Evolutionary conservation across 768 basidiomycete species (phyloP).

Genomic region (Crassisporium funariophilum): DNA sequence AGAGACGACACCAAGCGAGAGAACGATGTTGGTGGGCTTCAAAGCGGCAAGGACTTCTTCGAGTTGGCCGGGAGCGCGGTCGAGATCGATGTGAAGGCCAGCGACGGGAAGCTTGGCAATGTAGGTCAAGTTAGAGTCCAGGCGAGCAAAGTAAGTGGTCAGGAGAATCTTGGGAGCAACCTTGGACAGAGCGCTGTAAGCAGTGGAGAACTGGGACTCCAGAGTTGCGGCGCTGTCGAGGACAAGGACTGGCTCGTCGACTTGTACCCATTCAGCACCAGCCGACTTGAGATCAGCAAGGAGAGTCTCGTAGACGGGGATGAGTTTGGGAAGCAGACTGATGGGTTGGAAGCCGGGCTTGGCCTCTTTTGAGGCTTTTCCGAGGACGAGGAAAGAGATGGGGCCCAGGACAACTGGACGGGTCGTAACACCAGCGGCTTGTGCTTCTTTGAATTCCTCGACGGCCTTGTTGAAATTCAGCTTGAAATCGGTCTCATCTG

Average conservation of each 20-base stretch:
- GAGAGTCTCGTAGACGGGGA: conserved; percentile 91
- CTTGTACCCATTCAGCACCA: conserved; percentile 93
- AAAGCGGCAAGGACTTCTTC: conserved; percentile 78
- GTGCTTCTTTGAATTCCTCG: conserved; percentile 92
- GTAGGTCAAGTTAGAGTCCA: conserved; percentile 88
- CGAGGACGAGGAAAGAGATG: conserved; percentile 91
- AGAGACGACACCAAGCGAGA: conserved; percentile 95
- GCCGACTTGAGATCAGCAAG: conserved; percentile 88
- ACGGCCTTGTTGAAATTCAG: conserved; percentile 95
- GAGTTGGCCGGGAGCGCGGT: conserved; percentile 91
- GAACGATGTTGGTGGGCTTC: conserved; percentile 76
- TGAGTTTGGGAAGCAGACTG: conserved; percentile 83
- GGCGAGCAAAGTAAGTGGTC: conserved; percentile 96
- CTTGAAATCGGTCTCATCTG: conserved; percentile 89
- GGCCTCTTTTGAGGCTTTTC: conserved; percentile 88
- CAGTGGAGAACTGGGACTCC: conserved; percentile 76
- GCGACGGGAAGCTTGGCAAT: conserved; percentile 90
- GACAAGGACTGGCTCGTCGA: conserved; percentile 96
- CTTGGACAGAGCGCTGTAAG: conserved; percentile 80
- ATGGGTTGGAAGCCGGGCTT: conserved; percentile 86
- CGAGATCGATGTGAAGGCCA: conserved; percentile 95
- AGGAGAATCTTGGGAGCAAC: conserved; percentile 91
- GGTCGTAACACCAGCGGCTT: conserved; percentile 83
- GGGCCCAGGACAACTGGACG: conserved; percentile 97
- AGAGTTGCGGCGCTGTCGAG: conserved; percentile 80